These are phyloP conservation scores for Hygrocybe coccinea DNA, from an alignment of 768 basidiomycete species.

Conservation along the genomic window DNA sequence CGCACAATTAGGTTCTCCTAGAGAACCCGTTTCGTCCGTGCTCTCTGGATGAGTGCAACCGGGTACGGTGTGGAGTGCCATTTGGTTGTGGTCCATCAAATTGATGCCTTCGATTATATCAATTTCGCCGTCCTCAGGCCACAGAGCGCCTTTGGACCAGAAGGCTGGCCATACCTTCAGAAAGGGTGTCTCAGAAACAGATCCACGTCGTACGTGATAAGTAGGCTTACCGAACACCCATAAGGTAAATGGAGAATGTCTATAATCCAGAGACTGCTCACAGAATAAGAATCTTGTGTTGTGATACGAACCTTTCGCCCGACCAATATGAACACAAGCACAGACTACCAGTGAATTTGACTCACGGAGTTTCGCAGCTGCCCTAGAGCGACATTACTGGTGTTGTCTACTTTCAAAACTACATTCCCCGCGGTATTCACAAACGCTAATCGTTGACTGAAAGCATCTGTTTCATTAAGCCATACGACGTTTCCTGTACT, in stretches of 20 bases:
- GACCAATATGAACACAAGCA: not conserved
- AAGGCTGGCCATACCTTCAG: conserved; percentile 43
- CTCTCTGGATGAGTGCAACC: conserved; percentile 34
- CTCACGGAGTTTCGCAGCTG: conserved; percentile 55
- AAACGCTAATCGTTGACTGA: conserved; percentile 43
- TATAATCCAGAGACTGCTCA: conserved; percentile 41
- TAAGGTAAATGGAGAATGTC: conserved; percentile 47
- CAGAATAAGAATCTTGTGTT: conserved; percentile 35
- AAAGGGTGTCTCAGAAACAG: not conserved
- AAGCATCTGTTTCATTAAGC: conserved; percentile 40
- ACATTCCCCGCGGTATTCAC: conserved; percentile 53
- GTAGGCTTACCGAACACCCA: conserved; percentile 48
- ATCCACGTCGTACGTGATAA: not conserved
- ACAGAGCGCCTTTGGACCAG: conserved; percentile 38
- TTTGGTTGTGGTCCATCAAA: conserved; percentile 44
- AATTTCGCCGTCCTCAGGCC: conserved; percentile 1
- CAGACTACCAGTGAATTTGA: not conserved
- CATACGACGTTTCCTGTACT: conserved; percentile 48
- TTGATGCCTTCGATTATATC: conserved; percentile 61
- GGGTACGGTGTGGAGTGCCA: conserved; percentile 47
- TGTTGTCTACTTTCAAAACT: conserved; percentile 71
- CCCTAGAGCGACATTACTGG: conserved; percentile 41
- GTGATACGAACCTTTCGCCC: conserved; percentile 39
- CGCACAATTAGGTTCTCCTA: conserved; percentile 30
- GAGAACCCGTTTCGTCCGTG: conserved; percentile 28